Conservation (phyloP, 192 early-diverging fungal species). For the Coemansia sp. region DNA sequence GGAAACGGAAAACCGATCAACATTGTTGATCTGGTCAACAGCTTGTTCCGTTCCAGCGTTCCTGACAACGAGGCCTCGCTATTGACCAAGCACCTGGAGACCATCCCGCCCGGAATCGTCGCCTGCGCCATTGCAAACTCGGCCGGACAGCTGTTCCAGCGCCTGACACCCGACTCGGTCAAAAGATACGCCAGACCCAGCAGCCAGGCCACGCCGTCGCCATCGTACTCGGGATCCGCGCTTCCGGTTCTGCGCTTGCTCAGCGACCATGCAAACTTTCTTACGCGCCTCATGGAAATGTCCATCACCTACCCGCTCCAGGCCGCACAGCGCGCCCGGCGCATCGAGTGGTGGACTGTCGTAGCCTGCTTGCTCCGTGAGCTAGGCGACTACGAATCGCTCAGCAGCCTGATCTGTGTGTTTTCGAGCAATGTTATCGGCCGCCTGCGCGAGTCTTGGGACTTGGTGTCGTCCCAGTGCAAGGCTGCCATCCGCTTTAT, state of each 20-base stretch:
- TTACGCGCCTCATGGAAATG: conserved; percentile 45
- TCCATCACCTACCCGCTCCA: conserved; percentile 38
- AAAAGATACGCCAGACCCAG: conserved; percentile 21
- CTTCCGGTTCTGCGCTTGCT: conserved; percentile 34
- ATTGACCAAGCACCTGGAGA: conserved; percentile 29
- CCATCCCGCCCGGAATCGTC: conserved; percentile 45
- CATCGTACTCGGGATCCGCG: background rate
- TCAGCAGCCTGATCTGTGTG: conserved; percentile 49
- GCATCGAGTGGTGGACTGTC: conserved; percentile 53
- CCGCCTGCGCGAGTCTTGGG: conserved; percentile 42
- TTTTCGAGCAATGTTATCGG: conserved; percentile 33
- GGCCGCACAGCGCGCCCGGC: conserved; percentile 32
- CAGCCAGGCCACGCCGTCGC: background rate
- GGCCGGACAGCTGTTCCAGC: conserved; percentile 43
- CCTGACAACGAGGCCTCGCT: conserved; percentile 31
- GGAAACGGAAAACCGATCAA: conserved; percentile 16
- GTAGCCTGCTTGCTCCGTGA: conserved; percentile 44
- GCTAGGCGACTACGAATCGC: conserved; percentile 56
- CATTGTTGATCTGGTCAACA: conserved; percentile 40
- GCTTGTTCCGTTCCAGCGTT: conserved; percentile 35
- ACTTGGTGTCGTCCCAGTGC: conserved; percentile 29
- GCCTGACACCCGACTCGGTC: conserved; percentile 28
- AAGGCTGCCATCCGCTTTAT: conserved; percentile 41
- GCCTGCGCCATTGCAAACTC: conserved; percentile 53
- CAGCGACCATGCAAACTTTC: conserved; percentile 53